A percentile compares a stretch with the other conserved stretches of the same genome.
phyloP scores from a whole-genome alignment of 2,329 filamentous ascomycete species.

The Aplosporella prunicola region DNA sequence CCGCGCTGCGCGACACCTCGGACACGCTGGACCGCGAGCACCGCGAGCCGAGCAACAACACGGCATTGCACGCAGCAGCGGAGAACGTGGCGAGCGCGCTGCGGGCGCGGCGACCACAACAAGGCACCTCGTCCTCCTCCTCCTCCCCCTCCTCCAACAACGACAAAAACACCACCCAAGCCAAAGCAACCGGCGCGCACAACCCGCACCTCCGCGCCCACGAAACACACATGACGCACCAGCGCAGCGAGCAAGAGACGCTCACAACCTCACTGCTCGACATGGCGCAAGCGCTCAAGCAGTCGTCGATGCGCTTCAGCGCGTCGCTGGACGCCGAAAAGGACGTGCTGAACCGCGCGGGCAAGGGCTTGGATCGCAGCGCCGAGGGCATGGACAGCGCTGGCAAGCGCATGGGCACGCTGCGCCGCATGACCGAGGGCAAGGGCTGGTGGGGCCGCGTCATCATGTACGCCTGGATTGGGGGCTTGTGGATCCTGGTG shows the following conservation, averaged over 20 bases:
- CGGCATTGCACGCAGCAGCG: constrained; percentile 25
- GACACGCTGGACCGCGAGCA: constrained; percentile 25
- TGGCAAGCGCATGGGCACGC: constrained; percentile 62
- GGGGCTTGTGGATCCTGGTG: constrained; percentile 67
- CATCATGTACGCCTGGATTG: constrained; percentile 76
- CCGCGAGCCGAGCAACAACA: constrained; percentile 19
- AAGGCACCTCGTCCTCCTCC: constrained; percentile 15
- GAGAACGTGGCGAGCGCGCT: constrained; percentile 25
- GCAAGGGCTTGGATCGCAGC: constrained; percentile 67
- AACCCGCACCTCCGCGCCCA: constrained; percentile 23
- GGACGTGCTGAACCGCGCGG: constrained; percentile 60
- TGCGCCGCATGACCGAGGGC: constrained; percentile 76
- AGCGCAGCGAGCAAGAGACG: constrained; percentile 72
- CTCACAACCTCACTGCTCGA: constrained; percentile 72
- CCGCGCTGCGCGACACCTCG: constrained; percentile 18
- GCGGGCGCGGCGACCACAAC: constrained; percentile 19
- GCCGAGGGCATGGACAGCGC: constrained; percentile 68
- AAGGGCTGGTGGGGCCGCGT: constrained; percentile 79
- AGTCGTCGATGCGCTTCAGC: constrained; percentile 63
- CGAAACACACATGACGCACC: constrained; percentile 65
- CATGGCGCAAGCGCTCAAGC: constrained; percentile 70
- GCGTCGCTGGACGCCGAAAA: constrained; percentile 64
- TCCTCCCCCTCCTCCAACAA: constrained; percentile 20
- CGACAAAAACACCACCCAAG: constrained; percentile 29
- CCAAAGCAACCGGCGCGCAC: constrained; percentile 15